phyloP scores from a whole-genome alignment of 2,329 filamentous ascomycete species.

The Clonostachys byssicola region DNA sequence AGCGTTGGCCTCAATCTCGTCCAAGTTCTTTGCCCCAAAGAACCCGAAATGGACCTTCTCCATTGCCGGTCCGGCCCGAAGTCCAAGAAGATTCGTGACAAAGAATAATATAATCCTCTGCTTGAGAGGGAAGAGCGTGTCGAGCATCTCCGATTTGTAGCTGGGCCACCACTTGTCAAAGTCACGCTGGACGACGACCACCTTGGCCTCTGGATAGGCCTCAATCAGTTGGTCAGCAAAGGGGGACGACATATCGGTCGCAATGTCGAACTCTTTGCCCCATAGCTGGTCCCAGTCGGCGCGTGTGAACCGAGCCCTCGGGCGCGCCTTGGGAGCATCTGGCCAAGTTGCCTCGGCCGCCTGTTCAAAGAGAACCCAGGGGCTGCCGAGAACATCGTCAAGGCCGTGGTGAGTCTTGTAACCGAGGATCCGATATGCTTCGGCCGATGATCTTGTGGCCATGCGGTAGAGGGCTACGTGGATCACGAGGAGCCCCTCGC shows the following conservation, averaged over 20 bases:
- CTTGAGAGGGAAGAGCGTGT: too few relatives aligned
- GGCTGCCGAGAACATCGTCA: constrained; percentile 1
- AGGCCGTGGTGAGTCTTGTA: constrained; percentile 1
- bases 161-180: constrained; percentile 58
- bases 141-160: constrained; percentile 51
- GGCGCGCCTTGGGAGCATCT: not conserved
- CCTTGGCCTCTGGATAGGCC: constrained; percentile 71
- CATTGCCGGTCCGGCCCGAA: too few relatives aligned
- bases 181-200: constrained; percentile 63
- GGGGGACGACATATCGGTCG: constrained; percentile 63
- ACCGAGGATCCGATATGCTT: constrained; percentile 4
- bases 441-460: constrained; percentile 4
- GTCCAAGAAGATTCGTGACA: too few relatives aligned
- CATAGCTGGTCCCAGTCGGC: constrained; percentile 68
- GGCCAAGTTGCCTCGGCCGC: constrained; percentile 4
- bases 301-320: constrained; percentile 43
- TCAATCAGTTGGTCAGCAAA: constrained; percentile 68
- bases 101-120: too few relatives aligned
- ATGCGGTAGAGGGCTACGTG: constrained; percentile 5
- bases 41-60: constrained; percentile 47
- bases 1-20: constrained; percentile 61
- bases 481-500: constrained; percentile 3
- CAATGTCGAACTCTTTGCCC: constrained; percentile 62
- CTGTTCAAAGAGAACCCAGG: constrained; percentile 2
- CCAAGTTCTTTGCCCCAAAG: constrained; percentile 64